phyloP scores from a whole-genome alignment of 2,329 filamentous ascomycete genomes.

The Magnaporthales sp. region DNA sequence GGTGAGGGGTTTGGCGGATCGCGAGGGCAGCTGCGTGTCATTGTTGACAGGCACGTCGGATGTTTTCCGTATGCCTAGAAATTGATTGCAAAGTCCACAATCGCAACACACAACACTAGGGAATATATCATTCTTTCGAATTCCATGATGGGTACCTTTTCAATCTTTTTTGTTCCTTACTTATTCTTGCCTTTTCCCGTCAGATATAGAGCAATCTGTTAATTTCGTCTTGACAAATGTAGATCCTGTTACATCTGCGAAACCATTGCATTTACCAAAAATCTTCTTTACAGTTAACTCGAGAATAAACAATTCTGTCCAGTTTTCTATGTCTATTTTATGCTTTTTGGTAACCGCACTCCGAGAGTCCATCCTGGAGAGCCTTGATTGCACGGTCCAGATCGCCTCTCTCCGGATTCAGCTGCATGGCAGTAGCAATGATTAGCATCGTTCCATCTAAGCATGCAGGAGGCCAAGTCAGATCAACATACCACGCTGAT shows the following conservation, averaged over 20 bases:
- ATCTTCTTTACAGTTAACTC: neutral
- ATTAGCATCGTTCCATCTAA: constrained; percentile 7
- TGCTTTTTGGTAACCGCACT: constrained; percentile 57
- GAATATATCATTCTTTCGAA: neutral
- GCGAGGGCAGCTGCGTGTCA: constrained; percentile 1
- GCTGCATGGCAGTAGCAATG: constrained; percentile 30
- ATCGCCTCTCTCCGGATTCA: constrained; percentile 69
- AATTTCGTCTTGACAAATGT: neutral
- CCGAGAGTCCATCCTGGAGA: constrained; percentile 63
- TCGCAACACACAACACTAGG: neutral
- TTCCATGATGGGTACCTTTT: neutral
- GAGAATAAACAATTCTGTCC: neutral
- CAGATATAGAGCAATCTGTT: no score
- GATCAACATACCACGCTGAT: constrained; percentile 63
- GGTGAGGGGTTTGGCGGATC: neutral
- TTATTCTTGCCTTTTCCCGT: neutral
- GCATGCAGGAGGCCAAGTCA: neutral
- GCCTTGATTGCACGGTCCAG: constrained; percentile 77
- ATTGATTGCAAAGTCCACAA: neutral
- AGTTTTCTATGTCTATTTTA: constrained; percentile 13
- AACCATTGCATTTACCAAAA: neutral
- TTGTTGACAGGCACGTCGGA: neutral
- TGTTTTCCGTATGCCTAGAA: neutral
- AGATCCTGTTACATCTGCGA: neutral
- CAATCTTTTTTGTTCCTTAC: neutral